Base-by-base conservation (phyloP, 1,284 basidiomycete genomes). In the Pulveroboletus sp. region DNA sequence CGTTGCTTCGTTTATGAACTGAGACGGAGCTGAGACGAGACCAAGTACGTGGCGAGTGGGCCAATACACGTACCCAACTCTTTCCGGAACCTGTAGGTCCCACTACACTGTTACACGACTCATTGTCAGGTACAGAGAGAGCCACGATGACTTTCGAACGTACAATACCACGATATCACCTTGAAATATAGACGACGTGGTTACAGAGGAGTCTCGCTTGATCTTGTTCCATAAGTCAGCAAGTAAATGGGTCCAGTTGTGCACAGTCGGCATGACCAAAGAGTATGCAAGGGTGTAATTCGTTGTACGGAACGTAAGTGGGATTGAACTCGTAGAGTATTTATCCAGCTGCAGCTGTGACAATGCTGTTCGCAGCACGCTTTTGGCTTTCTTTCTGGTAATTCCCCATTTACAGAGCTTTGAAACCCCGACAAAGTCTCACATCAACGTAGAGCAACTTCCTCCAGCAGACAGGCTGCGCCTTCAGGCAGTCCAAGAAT, bases 21-120 rank as follows among this genome's bases (percentile, higher is more conserved):
- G 35, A 17, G 31, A 26, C 8, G 2, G 25, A 42, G 9, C n/a
- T 64, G 9, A 62, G 52, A 49, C 24, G 11, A 42, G 11, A 42
- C 4, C 8, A 5, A 3, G 14, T 3, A 14, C 2, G 22, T n/a
- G 9, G 28, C 17, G n/a, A 9, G 24, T 28, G 11, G 11, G 18
- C 18, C 7, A 15, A 22, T 1, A 12, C n/a, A 68, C 64, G n/a
- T 28, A 65, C 66, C 63, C 66, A 65, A 20, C 64, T 65, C 40
- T 68, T 68, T 0, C 63, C 66, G 0, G 66, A 66, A 17, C 66
- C 66, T 22, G 66, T 68, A 8, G 66, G 57, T 1, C 63, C 66
- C 8, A 66, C 52, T 28, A 65, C 53, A 17, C 63, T 68, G 36
- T 61, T 33, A 6, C 6, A 43, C 18, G 43, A 20, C 5, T 33